Evolutionary conservation across 768 basidiomycete species (phyloP), one percentile per base, ranked within the genome.

Genomic region (Trametes gibbosa): DNA sequence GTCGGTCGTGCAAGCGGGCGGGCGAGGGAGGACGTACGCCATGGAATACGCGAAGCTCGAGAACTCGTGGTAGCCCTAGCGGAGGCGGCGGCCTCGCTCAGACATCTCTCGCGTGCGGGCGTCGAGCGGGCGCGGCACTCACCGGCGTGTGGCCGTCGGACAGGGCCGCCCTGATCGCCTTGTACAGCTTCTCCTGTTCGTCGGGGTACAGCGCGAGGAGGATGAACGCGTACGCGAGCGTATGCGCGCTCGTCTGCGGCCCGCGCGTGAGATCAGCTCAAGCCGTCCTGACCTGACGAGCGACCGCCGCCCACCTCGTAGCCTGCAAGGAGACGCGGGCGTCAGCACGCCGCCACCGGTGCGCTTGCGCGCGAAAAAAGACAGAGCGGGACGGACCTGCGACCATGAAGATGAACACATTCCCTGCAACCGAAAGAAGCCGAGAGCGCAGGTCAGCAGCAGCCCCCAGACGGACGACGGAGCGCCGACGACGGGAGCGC

Each of bases 331-430:
- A n/a, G 5, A 5, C 17, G 5, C 27, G 9, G 17, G 2, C 16
- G 9, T 34, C 29, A 49, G 29, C 29, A 29, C 12, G 3, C 25
- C 25, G 5, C 2, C n/a, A n/a, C n/a, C n/a, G n/a, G n/a, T n/a
- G n/a, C n/a, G n/a, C n/a, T n/a, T n/a, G n/a, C n/a, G n/a, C n/a
- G n/a, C n/a, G n/a, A n/a, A 17, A 34, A 12, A 10, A 19, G 4
- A 6, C 14, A 17, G 39, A 23, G 32, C 14, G 13, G 17, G 5
- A 53, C 64, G n/a, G 49, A 66, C 85, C 70, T 23, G 85, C 86
- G n/a, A 87, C 65, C 21, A 86, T 64, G 59, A 77, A 74, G 19
- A 79, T 72, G 66, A 75, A 78, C 13, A 74, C 63, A 56, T 78
- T 77, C 12, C 72, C 73, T 71, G 57, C 35, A 25, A n/a, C n/a